Conservation (phyloP, 352 stramenopile genomes). For the Pythium rhizo-oryzae region DNA sequence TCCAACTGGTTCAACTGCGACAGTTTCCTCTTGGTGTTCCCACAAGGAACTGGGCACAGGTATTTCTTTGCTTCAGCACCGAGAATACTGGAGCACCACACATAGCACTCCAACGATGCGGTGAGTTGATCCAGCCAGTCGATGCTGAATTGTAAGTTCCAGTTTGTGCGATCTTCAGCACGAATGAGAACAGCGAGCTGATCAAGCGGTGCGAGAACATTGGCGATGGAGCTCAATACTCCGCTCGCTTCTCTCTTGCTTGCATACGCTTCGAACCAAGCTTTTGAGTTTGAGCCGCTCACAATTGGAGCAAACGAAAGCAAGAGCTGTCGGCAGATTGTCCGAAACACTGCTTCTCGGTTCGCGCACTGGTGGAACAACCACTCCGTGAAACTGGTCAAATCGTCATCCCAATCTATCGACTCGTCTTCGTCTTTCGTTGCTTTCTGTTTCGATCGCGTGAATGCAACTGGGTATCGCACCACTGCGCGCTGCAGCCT, state of each 20-base stretch:
- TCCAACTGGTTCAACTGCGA: slow-evolving; percentile 1
- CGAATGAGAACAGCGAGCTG: slow-evolving; percentile 36
- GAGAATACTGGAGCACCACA: slow-evolving; percentile 56
- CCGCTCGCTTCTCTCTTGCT: slow-evolving; percentile 20
- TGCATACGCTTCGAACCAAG: slow-evolving; percentile 60
- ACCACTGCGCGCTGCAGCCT: slow-evolving; percentile 65
- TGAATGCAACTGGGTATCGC: slow-evolving; percentile 55
- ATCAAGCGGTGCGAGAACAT: slow-evolving; percentile 51
- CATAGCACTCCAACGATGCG: slow-evolving; percentile 59
- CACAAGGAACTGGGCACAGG: slow-evolving; percentile 18
- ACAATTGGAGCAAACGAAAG: slow-evolving; percentile 35
- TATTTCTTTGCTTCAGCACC: slow-evolving; percentile 30
- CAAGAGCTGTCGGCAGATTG: slow-evolving; percentile 28
- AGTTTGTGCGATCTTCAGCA: slow-evolving; percentile 26
- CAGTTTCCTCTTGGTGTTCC: slow-evolving; percentile 44
- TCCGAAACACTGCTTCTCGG: slow-evolving; percentile 23
- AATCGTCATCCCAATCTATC: slow-evolving; percentile 1
- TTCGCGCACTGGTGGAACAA: slow-evolving; percentile 27
- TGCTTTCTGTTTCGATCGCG: not conserved
- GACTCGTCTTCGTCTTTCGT: not conserved
- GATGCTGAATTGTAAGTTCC: slow-evolving; percentile 24
- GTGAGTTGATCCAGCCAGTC: slow-evolving; percentile 70
- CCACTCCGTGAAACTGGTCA: slow-evolving; percentile 23
- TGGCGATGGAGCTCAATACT: slow-evolving; percentile 20
- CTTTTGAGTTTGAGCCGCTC: slow-evolving; percentile 36